phyloP scores from a whole-genome alignment of 345 rosid species.

The Luvunga scandens region DNA sequence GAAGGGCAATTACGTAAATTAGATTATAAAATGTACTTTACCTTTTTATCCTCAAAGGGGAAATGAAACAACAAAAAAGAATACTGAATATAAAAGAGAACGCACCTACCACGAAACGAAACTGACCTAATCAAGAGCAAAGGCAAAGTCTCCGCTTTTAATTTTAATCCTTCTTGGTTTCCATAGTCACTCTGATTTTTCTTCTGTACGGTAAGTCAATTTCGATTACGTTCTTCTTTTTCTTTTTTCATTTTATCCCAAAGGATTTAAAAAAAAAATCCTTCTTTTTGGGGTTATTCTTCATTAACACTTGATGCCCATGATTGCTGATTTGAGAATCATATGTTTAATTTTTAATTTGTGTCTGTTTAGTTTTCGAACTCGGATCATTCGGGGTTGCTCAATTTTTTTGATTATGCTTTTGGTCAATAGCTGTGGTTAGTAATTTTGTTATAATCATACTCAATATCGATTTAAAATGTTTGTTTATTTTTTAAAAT shows the following conservation, averaged over 20 bases:
- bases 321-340: slow-evolving; percentile 4
- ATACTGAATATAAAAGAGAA: not conserved
- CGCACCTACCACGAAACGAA: not conserved
- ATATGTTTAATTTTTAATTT: not conserved
- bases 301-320: not conserved
- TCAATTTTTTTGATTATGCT: not conserved
- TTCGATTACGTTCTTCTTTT: not conserved
- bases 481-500: not conserved
- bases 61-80: not conserved
- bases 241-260: too few species aligned
- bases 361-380: not conserved
- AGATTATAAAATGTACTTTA: not conserved
- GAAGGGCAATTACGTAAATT: slow-evolving; percentile 8
- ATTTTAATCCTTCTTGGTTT: slow-evolving; percentile 2
- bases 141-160: not conserved
- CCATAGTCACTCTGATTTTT: not conserved
- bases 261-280: too few species aligned
- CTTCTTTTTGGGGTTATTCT: not conserved
- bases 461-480: not conserved
- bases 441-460: not conserved
- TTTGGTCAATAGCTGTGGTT: not conserved
- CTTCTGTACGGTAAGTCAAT: not conserved
- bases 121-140: slow-evolving; percentile 1
- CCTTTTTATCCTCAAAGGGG: not conserved
- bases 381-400: not conserved